A percentile compares a stretch with the other conserved stretches of the same genome.
phyloP scores from a whole-genome alignment of 257 asterid species.

The Echium plantagineum region DNA sequence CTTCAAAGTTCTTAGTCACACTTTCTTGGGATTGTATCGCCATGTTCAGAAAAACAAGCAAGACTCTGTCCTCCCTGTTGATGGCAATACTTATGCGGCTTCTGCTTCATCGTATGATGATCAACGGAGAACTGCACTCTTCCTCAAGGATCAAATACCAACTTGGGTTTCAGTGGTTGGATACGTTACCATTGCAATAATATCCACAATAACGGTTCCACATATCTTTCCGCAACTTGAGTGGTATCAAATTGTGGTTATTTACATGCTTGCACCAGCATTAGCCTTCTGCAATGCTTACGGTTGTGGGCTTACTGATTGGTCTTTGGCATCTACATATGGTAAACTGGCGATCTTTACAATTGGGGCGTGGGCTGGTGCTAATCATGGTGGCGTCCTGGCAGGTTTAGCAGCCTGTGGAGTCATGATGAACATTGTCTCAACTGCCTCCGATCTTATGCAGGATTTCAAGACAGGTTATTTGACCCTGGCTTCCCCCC shows the following conservation, averaged over 20 bases:
- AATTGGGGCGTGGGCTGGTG: slow-evolving; percentile 89
- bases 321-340: slow-evolving; percentile 81
- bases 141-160: slow-evolving; percentile 81
- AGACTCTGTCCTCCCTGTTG: slow-evolving; percentile 41
- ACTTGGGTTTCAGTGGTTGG: slow-evolving; percentile 58
- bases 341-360: slow-evolving; percentile 83
- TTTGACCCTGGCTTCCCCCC: slow-evolving; percentile 76
- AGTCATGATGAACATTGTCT: slow-evolving; percentile 88
- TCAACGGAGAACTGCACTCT: slow-evolving; percentile 49
- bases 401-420: slow-evolving; percentile 94
- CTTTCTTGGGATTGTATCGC: slow-evolving; percentile 47
- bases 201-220: slow-evolving; percentile 56
- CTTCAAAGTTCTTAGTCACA: slow-evolving; percentile 60
- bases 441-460: slow-evolving; percentile 84
- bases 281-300: slow-evolving; percentile 90
- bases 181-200: slow-evolving; percentile 41
- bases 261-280: slow-evolving; percentile 63
- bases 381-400: slow-evolving; percentile 71
- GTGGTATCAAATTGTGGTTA: slow-evolving; percentile 62
- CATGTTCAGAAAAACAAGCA: slow-evolving; percentile 32
- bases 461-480: slow-evolving; percentile 90
- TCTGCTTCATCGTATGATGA: slow-evolving; percentile 53
- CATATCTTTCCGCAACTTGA: slow-evolving; percentile 65
- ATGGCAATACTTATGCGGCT: slow-evolving; percentile 19
- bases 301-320: slow-evolving; percentile 87